Percentiles rank a stretch among this genome's conserved stretches.
Conservation (phyloP, 2,329 filamentous ascomycete genomes). For the Paracoccidioides brasiliensis region DNA sequence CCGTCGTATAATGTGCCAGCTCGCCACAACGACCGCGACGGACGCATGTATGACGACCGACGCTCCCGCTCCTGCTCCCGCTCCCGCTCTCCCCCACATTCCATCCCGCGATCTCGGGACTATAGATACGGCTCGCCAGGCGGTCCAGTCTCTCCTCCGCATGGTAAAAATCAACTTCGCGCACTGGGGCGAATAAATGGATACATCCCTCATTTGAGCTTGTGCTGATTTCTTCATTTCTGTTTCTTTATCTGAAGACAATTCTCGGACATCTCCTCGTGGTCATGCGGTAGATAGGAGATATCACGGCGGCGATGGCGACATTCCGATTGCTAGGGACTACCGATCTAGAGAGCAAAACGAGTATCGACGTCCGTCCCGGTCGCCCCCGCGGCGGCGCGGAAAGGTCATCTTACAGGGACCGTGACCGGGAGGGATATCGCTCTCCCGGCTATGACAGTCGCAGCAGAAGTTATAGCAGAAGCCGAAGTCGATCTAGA, state of each 20-base stretch:
- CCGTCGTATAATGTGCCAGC: conserved; percentile 16
- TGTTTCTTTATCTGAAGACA: conserved; percentile 23
- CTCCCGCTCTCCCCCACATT: conserved; percentile 15
- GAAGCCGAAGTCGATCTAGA: conserved; percentile 19
- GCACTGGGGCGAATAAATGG: conserved; percentile 14
- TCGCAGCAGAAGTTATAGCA: conserved; percentile 24
- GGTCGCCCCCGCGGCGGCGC: conserved; percentile 25
- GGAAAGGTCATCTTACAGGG: conserved; percentile 27
- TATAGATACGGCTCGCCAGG: conserved; percentile 25
- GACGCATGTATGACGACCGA: conserved; percentile 36
- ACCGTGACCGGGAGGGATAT: conserved; percentile 37
- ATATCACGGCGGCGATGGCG: conserved; percentile 14
- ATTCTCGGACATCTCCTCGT: conserved; percentile 23
- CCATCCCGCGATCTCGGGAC: conserved; percentile 12
- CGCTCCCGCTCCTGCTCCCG: conserved; percentile 27
- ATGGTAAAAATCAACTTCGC: conserved; percentile 27
- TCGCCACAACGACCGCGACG: conserved; percentile 26
- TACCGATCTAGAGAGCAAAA: conserved; percentile 24
- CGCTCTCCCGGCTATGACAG: conserved; percentile 28
- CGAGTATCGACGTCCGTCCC: conserved; percentile 21
- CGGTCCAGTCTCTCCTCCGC: conserved; percentile 33
- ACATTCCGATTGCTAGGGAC: conserved; percentile 21
- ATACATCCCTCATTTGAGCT: conserved; percentile 13
- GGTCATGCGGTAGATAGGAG: conserved; percentile 26
- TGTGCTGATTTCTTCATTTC: conserved; percentile 25